phyloP scores from a whole-genome alignment of 2,329 filamentous ascomycete genomes.

The Cladorrhinum sp. region DNA sequence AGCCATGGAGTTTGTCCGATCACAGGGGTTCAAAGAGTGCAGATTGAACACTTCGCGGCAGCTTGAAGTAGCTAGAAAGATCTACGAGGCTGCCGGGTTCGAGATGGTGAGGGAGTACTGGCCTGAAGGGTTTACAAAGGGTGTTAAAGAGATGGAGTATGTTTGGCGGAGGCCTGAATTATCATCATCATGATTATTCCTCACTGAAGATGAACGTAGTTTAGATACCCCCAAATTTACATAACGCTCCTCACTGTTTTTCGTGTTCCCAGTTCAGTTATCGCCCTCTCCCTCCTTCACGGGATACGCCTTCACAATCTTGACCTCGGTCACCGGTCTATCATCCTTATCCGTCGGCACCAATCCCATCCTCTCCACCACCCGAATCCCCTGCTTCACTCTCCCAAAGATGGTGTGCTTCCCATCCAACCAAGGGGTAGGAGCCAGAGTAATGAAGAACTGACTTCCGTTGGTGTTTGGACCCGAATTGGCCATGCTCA shows the following conservation, averaged over 20 bases:
- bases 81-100: constrained; percentile 31
- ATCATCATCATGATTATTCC: background rate
- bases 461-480: constrained; percentile 92
- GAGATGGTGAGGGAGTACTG: constrained; percentile 18
- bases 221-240: background rate
- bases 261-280: background rate
- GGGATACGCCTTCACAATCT: constrained; percentile 49
- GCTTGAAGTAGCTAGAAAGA: constrained; percentile 24
- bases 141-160: constrained; percentile 19
- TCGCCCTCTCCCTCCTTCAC: background rate
- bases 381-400: constrained; percentile 76
- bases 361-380: constrained; percentile 84
- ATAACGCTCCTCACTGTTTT: background rate
- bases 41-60: constrained; percentile 26
- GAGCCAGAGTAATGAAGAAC: constrained; percentile 93
- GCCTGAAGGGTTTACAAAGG: constrained; percentile 19
- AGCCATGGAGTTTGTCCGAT: constrained; percentile 29
- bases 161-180: constrained; percentile 13
- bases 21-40: constrained; percentile 25
- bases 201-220: background rate
- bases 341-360: constrained; percentile 83
- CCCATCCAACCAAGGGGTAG: constrained; percentile 93
- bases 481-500: constrained; percentile 95
- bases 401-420: constrained; percentile 97
- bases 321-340: constrained; percentile 75